Evolutionary conservation across 1,284 basidiomycete genomes (phyloP), one percentile per base, ranked within the genome.

Genomic region (Fomitopsis pinicola): DNA sequence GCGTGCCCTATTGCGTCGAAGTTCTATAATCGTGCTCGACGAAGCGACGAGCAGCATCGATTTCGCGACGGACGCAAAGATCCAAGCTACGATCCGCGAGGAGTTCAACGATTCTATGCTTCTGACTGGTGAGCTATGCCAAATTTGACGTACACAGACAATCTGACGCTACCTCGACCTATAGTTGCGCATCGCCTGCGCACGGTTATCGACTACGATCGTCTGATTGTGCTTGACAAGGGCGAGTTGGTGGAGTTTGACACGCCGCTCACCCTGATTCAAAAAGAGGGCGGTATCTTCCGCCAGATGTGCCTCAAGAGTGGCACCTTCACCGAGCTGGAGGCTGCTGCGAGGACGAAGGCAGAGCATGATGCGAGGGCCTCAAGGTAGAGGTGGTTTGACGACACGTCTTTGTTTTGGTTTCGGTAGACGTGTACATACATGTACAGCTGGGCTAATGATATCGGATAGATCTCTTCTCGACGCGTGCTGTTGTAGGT

Each of bases 191-290:
- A 93, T 76, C 83, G 90, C 38, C 74, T 92, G 55, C 80, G 83
- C 26, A 91, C 89, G 0, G 82, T 90, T 46, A 87, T 89, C 68
- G 87, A 89, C 69, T 94, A 93, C 68, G 92, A 95, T 71, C 80
- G 91, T 1, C 76, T 96, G 36, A 80, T 97, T 50, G 89, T 96
- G 0, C 78, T 97, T 4, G 87, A 93, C 67, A 87, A 92, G 65
- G 94, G 95, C 69, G 75, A 83, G 77, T 77, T 95, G 44, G 85
- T 79, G 8, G 94, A 97, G 73, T 90, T 91, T 64, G 95, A 94
- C 71, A 93, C 92, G 0, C 94, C 94, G 0, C 81, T 82, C 72
- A 87, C 85, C 58, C 75, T 95, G 65, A 86, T 95, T 19, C 80
- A 82, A 53, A 90, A 88, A 66, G 84, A 90, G 57, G 82, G 81